A percentile compares a stretch with the other conserved stretches of the same genome.
phyloP scores from a whole-genome alignment of 352 stramenopile genomes.

The Phytophthora pini region DNA sequence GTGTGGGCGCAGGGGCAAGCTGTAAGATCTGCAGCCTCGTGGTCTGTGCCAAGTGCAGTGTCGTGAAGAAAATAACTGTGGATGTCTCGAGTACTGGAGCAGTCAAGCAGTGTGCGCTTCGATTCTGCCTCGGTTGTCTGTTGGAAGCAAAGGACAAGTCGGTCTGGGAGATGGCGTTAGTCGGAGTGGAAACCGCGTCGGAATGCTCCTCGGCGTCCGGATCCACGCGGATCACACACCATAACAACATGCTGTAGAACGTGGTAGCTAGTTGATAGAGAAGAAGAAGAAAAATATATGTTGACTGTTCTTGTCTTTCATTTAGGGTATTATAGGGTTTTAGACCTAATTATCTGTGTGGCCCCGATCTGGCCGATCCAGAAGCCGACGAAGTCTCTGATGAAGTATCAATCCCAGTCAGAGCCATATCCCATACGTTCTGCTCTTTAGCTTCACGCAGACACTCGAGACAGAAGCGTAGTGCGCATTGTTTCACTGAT shows the following conservation, averaged over 20 bases:
- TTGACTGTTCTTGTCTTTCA: background rate
- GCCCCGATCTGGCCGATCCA: constrained; percentile 11
- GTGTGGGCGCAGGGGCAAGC: constrained; percentile 10
- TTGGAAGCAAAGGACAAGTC: constrained; percentile 55
- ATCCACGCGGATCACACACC: constrained; percentile 1
- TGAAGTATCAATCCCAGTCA: constrained; percentile 18
- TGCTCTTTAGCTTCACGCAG: constrained; percentile 52
- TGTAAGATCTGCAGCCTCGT: constrained; percentile 56
- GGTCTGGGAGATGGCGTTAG: constrained; percentile 48
- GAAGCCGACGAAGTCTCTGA: constrained; percentile 14
- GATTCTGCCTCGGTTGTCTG: constrained; percentile 58
- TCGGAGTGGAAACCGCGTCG: constrained; percentile 7
- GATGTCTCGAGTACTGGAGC: constrained; percentile 42
- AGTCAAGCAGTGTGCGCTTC: constrained; percentile 43
- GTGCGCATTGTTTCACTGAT: constrained; percentile 34
- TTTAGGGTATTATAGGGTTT: no score
- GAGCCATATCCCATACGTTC: constrained; percentile 49
- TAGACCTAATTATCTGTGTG: constrained; percentile 6
- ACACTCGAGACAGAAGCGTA: constrained; percentile 63
- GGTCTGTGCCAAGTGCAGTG: constrained; percentile 55
- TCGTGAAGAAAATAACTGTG: constrained; percentile 61
- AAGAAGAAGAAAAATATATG: background rate
- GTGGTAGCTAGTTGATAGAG: no score
- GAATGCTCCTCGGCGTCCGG: constrained; percentile 19
- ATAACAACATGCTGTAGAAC: no score